Percentiles rank a stretch among this genome's conserved stretches.
These are phyloP conservation scores for Westerdykella aurantiaca DNA, from an alignment of 2,329 filamentous ascomycete genomes.

Conservation along the genomic window DNA sequence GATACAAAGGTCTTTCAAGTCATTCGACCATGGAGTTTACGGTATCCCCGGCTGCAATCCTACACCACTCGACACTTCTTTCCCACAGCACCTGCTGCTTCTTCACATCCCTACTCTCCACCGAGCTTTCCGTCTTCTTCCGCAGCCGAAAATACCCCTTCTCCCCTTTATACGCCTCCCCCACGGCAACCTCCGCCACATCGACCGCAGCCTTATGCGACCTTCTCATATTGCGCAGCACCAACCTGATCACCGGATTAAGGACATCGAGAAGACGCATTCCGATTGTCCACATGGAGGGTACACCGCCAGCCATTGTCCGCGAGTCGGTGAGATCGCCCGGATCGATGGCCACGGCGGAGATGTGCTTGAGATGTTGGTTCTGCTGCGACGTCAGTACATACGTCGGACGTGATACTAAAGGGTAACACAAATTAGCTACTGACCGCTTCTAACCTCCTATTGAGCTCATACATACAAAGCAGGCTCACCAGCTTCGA, in stretches of 20 bases:
- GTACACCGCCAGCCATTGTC: slow-evolving; percentile 27
- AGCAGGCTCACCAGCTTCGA: slow-evolving; percentile 41
- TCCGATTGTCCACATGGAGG: slow-evolving; percentile 16
- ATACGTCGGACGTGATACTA: neutral
- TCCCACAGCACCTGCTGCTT: slow-evolving; percentile 32
- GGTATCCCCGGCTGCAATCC: slow-evolving; percentile 6
- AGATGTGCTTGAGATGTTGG: slow-evolving; percentile 20
- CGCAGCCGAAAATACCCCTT: slow-evolving; percentile 34
- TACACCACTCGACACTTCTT: slow-evolving; percentile 32
- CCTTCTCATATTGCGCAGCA: slow-evolving; percentile 29
- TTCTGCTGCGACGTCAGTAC: slow-evolving; percentile 9
- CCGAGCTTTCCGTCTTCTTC: slow-evolving; percentile 25
- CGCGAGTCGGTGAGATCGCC: slow-evolving; percentile 35
- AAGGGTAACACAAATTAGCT: too few relatives aligned
- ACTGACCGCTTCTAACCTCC: slow-evolving; percentile 24
- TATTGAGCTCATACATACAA: slow-evolving; percentile 40
- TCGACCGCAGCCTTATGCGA: slow-evolving; percentile 26
- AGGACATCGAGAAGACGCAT: slow-evolving; percentile 25
- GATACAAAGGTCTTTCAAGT: too few relatives aligned
- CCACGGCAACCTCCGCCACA: slow-evolving; percentile 25
- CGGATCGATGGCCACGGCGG: slow-evolving; percentile 32
- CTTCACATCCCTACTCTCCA: slow-evolving; percentile 25
- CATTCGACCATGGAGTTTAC: neutral
- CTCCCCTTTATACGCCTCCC: slow-evolving; percentile 22
- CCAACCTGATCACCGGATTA: slow-evolving; percentile 19